phyloP scores from a whole-genome alignment of 805 yeast genomes.

The Yarrowia porcina region DNA sequence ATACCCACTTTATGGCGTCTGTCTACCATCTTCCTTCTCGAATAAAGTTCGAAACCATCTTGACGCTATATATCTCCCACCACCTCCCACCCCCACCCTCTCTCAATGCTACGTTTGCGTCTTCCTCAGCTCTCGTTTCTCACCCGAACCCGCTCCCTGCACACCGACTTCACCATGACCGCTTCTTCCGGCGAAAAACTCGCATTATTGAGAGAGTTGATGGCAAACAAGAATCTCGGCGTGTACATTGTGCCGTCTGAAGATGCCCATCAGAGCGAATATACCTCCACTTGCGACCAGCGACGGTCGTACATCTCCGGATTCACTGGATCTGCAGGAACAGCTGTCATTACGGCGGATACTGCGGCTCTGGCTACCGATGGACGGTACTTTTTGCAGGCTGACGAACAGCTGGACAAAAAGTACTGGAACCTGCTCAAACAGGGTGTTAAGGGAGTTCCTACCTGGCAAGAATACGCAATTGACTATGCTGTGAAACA shows the following conservation, averaged over 20 bases:
- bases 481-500: slow-evolving; percentile 51
- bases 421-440: slow-evolving; percentile 74
- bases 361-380: slow-evolving; percentile 86
- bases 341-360: slow-evolving; percentile 71
- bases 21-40: neutral
- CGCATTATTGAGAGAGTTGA: slow-evolving; percentile 54
- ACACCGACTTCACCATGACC: slow-evolving; percentile 20
- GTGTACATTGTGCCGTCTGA: slow-evolving; percentile 81
- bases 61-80: slow-evolving; percentile 10
- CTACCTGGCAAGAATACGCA: slow-evolving; percentile 80
- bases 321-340: slow-evolving; percentile 90
- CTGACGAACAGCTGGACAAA: slow-evolving; percentile 70
- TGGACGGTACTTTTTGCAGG: slow-evolving; percentile 92
- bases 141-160: slow-evolving; percentile 17
- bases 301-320: slow-evolving; percentile 78
- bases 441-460: slow-evolving; percentile 68
- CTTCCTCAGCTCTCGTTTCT: slow-evolving; percentile 12
- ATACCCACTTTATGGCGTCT: neutral
- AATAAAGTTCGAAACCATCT: neutral
- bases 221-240: slow-evolving; percentile 62
- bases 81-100: neutral
- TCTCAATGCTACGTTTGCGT: slow-evolving; percentile 19
- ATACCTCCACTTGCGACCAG: slow-evolving; percentile 76
- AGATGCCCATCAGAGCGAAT: slow-evolving; percentile 92
- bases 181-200: slow-evolving; percentile 44